Base-by-base conservation (phyloP, 2,329 filamentous ascomycete genomes). In the Aspergillus pseudoviridinutans region DNA sequence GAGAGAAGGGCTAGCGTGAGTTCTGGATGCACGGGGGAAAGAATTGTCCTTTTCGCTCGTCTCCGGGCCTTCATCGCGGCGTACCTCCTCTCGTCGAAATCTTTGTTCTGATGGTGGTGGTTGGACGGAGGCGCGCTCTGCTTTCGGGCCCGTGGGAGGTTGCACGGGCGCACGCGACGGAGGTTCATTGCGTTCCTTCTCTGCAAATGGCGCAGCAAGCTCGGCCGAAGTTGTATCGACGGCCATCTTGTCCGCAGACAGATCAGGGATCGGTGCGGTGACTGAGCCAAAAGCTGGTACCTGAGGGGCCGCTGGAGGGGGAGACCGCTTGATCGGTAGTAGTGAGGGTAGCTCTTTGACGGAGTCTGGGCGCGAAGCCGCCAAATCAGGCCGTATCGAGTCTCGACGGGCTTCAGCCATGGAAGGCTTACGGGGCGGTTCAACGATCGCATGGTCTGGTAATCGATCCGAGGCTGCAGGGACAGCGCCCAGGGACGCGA, bases 121-220 rank as follows among this genome's bases (percentile, higher is more conserved):
- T 41, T 66, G 64, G 10, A 61, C 44, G 10, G 71, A 66, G 20
- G 55, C 61, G 24, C 77, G 69, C n/a, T 74, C 73, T 9, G 76
- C 76, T 58, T 77, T 78, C 8, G 77, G 77, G 10, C 73, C 75
- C 8, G 76, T 79, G 10, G 77, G 77, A 12, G 76, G 74, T 29
- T 75, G 72, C 41, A 73, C 68, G 1, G 65, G 52, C 3, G 62
- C 59, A 3, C 64, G 62, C 17, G 62, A 50, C 14, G 64, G 50
- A 14, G 53, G 35, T 24, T 71, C 67, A 55, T 51, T 51, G 1
- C 61, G 66, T 28, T 70, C 64, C 56, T 69, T 70, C 41, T 72
- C 67, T 9, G 55, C 4, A 27, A 56, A 65, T 1, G 53, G 17
- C 10, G 57, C 41, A 7, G 60, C 47, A 8, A 51, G 47, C 9